A percentile compares a stretch with the other conserved stretches of the same genome.
These are phyloP conservation scores for Phytopythium oedochilum DNA, from an alignment of 352 stramenopile genomes.

Conservation along the genomic window DNA sequence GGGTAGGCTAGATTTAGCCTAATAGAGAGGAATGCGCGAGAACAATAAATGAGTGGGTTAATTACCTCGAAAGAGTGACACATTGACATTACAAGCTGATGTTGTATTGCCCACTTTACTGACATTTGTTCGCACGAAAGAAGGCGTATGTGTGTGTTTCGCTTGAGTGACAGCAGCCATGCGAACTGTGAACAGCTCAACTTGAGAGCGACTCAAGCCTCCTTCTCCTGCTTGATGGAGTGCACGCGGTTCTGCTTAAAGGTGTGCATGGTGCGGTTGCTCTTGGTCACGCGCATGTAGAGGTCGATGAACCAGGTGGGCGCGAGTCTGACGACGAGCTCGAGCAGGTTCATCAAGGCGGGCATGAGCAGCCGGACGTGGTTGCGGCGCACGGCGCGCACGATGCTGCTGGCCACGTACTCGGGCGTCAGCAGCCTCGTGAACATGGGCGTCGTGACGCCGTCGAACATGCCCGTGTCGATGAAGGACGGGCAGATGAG, in stretches of 20 bases:
- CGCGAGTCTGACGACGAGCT: constrained; percentile 25
- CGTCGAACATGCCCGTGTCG: constrained; percentile 63
- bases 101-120: too few relatives aligned
- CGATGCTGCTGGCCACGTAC: constrained; percentile 36
- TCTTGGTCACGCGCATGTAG: constrained; percentile 31
- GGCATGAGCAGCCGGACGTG: constrained; percentile 38
- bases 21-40: too few relatives aligned
- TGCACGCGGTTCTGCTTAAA: constrained; percentile 51
- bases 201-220: too few relatives aligned
- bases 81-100: too few relatives aligned
- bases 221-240: constrained; percentile 27
- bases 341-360: constrained; percentile 20
- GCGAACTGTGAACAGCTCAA: too few relatives aligned
- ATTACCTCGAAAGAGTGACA: neutral
- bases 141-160: too few relatives aligned
- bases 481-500: constrained; percentile 59
- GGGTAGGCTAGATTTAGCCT: too few relatives aligned
- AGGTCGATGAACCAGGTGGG: constrained; percentile 35
- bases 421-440: constrained; percentile 39
- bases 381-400: constrained; percentile 42
- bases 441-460: constrained; percentile 29
- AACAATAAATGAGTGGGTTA: too few relatives aligned
- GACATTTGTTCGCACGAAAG: neutral
- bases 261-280: constrained; percentile 33
- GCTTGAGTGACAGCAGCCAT: neutral